Percentiles rank a stretch among this genome's conserved stretches.
Conservation (phyloP, 1,284 basidiomycete species). For the Agaricales sp. region DNA sequence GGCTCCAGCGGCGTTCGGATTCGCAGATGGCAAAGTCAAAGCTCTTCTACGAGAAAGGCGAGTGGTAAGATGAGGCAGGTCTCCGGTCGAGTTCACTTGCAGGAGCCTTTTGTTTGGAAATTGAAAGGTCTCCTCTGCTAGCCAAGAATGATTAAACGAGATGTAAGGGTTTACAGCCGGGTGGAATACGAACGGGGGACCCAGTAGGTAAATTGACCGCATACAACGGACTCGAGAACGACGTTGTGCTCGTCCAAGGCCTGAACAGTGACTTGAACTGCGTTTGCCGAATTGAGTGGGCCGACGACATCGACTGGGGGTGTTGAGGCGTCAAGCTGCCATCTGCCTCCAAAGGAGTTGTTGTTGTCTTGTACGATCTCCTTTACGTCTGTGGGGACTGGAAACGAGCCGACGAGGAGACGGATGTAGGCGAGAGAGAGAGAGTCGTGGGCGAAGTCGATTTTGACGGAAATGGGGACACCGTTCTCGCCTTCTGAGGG, state of each 20-base stretch:
- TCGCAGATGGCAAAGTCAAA: not conserved
- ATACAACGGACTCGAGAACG: slow-evolving; percentile 50
- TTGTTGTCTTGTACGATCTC: slow-evolving; percentile 30
- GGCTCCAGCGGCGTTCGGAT: no score
- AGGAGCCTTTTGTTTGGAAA: not conserved
- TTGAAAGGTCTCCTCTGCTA: not conserved
- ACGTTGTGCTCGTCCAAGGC: slow-evolving; percentile 42
- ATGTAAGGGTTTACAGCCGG: slow-evolving; percentile 2
- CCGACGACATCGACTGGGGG: slow-evolving; percentile 33
- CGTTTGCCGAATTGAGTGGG: slow-evolving; percentile 16
- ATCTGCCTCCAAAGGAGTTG: slow-evolving; percentile 24
- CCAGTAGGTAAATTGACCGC: slow-evolving; percentile 67
- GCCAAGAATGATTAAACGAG: slow-evolving; percentile 5
- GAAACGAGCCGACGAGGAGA: slow-evolving; percentile 52
- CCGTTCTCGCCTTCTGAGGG: slow-evolving; percentile 52
- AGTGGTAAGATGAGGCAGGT: not conserved
- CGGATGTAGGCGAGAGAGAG: slow-evolving; percentile 46
- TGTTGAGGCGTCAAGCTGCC: slow-evolving; percentile 49
- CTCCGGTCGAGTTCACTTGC: not conserved
- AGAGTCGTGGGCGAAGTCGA: slow-evolving; percentile 43
- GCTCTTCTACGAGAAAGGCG: not conserved
- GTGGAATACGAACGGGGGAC: slow-evolving; percentile 28
- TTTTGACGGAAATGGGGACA: slow-evolving; percentile 46
- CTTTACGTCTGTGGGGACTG: slow-evolving; percentile 48
- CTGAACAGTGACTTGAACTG: slow-evolving; percentile 50